Evolutionary conservation across 345 rosid species (phyloP), one percentile per base, ranked within the genome.

Genomic region (Ceriops tagal): DNA sequence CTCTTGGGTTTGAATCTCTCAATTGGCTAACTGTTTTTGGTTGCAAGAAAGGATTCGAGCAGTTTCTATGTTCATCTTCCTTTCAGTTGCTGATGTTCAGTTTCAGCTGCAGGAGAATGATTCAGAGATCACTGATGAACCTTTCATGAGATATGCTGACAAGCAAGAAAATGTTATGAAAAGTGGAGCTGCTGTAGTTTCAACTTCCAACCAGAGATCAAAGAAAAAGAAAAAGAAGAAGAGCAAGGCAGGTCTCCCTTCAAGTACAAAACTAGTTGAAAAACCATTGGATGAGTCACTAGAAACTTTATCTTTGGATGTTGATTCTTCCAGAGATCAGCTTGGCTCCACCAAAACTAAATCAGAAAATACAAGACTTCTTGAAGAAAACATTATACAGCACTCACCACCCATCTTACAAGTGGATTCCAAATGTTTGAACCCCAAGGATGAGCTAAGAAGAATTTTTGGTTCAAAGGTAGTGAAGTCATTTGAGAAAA

Each of bases 141-240:
- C 64, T 30, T 67, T 61, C 63, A 30, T 11, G 59, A 57, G 47
- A 43, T 58, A 75, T 7, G 30, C 24, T 58, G 78, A 75, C 27
- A 72, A 55, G 56, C 58, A 43, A 63, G 80, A 69, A 58, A 8
- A 10, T 6, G 49, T 74, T 67, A 57, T 18, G 75, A 75, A 71
- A 68, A 72, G 75, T 68, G 49, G 65, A 51, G 8, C 2, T 37
- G 70, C 59, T 72, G 72, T 18, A 67, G 78, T 66, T 68, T 22
- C 78, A 32, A 53, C 79, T 21, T 77, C 83, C 58, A 85, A 75
- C 63, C 68, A 66, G 30, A 92, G 86, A 81, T 76, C 88, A 27
- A 92, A 85, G 92, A 92, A 90, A 60, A 90, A 92, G 88, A 92
- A 90, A 55, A 90, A 88, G 83, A 92, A 88, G 86, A 90, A 80